Percentiles rank a stretch among this genome's conserved stretches.
Conservation (phyloP, 140 eudicot species). For the Senecio squalidus region DNA sequence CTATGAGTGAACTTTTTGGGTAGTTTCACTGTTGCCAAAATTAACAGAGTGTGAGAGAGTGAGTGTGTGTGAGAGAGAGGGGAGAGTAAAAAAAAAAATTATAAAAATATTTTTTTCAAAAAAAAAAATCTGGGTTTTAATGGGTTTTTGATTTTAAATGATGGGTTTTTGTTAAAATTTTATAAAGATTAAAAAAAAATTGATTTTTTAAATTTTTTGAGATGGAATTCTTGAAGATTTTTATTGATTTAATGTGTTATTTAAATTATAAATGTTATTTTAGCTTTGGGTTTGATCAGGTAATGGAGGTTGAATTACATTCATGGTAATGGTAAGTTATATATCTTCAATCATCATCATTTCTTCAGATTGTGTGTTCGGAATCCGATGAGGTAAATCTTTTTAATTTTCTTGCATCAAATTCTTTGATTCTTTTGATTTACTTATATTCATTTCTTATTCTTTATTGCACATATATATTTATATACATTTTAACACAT, state of each 20-base stretch:
- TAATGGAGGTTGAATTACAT: slow-evolving; percentile 21
- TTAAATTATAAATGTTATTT: slow-evolving; percentile 21
- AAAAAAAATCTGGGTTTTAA: background rate
- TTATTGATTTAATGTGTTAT: slow-evolving; percentile 15
- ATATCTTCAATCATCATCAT: slow-evolving; percentile 19
- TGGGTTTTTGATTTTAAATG: slow-evolving; percentile 1
- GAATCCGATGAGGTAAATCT: slow-evolving; percentile 78
- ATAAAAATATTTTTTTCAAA: slow-evolving; percentile 2
- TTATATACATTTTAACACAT: slow-evolving; percentile 38
- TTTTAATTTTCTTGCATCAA: slow-evolving; percentile 12
- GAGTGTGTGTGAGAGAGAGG: slow-evolving; percentile 23
- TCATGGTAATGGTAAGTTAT: slow-evolving; percentile 37
- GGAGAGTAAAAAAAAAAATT: background rate
- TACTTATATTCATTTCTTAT: slow-evolving; percentile 26
- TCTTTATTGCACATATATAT: slow-evolving; percentile 74
- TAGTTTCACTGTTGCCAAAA: slow-evolving; percentile 36
- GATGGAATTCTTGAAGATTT: slow-evolving; percentile 31
- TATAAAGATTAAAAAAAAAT: background rate
- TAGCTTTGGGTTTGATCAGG: slow-evolving; percentile 38
- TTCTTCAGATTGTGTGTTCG: slow-evolving; percentile 35
- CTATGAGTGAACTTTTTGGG: slow-evolving; percentile 40
- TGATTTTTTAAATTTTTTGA: background rate
- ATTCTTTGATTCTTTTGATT: slow-evolving; percentile 63
- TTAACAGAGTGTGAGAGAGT: slow-evolving; percentile 10
- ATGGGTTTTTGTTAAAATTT: slow-evolving; percentile 8